Conservation (phyloP, 768 basidiomycete species). For the Collybia mongolica region DNA sequence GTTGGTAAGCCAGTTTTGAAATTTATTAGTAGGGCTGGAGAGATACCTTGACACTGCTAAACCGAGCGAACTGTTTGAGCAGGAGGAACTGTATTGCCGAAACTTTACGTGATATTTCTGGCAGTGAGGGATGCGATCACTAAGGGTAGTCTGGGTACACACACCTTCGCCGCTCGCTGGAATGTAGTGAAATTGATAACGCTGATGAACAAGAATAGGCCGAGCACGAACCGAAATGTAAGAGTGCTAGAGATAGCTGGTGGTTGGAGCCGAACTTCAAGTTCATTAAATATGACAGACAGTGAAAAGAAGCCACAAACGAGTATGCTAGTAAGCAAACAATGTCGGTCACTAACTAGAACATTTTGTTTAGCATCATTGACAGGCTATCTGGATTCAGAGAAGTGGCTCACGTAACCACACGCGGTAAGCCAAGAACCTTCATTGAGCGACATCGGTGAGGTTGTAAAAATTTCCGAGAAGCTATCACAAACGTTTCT, state of each 20-base stretch:
- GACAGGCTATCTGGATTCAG: neutral
- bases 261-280: neutral
- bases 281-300: neutral
- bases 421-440: slow-evolving; percentile 29
- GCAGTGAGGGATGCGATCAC: no score
- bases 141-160: neutral
- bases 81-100: slow-evolving; percentile 26
- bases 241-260: slow-evolving; percentile 22
- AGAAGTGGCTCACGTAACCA: slow-evolving; percentile 21
- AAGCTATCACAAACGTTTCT: slow-evolving; percentile 22
- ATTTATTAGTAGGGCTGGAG: neutral
- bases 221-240: slow-evolving; percentile 24
- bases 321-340: slow-evolving; percentile 17
- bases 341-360: slow-evolving; percentile 21
- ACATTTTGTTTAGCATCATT: neutral
- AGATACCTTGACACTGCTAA: slow-evolving; percentile 26
- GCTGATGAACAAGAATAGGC: neutral
- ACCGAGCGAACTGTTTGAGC: slow-evolving; percentile 19
- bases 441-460: slow-evolving; percentile 7
- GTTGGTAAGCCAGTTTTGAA: neutral
- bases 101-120: slow-evolving; percentile 12
- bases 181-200: neutral
- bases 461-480: neutral
- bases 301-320: slow-evolving; percentile 8
- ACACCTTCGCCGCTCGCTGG: slow-evolving; percentile 29